These are phyloP conservation scores for Eucalyptus pauciflora DNA, from an alignment of 345 rosid genomes.

Conservation along the genomic window DNA sequence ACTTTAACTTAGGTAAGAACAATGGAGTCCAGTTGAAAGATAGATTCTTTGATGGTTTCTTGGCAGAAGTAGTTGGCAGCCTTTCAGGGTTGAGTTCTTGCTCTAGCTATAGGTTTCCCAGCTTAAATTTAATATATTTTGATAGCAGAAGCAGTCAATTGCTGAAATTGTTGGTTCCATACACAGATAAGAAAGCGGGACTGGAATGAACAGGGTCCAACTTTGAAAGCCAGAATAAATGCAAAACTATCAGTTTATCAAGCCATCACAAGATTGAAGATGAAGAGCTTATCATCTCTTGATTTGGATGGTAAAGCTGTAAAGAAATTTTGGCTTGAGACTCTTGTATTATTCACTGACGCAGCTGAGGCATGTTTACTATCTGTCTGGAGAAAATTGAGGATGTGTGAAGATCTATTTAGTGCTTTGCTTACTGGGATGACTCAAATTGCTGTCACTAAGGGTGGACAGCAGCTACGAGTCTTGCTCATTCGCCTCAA, in stretches of 20 bases:
- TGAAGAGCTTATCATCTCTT: slow-evolving; percentile 61
- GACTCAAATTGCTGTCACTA: slow-evolving; percentile 70
- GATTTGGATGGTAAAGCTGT: slow-evolving; percentile 81
- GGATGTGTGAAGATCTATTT: slow-evolving; percentile 83
- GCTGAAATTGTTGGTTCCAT: neutral
- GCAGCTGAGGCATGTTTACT: slow-evolving; percentile 90
- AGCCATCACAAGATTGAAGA: slow-evolving; percentile 73
- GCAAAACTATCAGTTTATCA: slow-evolving; percentile 80
- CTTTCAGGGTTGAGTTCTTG: neutral
- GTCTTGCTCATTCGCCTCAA: slow-evolving; percentile 92
- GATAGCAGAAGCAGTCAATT: neutral
- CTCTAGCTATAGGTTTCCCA: neutral
- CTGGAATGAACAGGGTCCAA: slow-evolving; percentile 83
- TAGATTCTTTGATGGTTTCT: neutral
- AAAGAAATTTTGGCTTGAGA: slow-evolving; percentile 84
- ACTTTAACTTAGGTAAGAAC: neutral
- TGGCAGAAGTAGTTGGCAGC: neutral
- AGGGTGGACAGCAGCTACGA: slow-evolving; percentile 95
- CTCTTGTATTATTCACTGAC: slow-evolving; percentile 69
- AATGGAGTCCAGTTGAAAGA: neutral
- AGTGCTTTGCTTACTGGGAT: slow-evolving; percentile 74
- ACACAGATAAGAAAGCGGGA: slow-evolving; percentile 88
- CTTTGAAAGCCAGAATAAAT: slow-evolving; percentile 68
- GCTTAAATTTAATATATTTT: neutral
- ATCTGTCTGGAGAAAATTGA: slow-evolving; percentile 91